phyloP scores from a whole-genome alignment of 1,284 basidiomycete species.

The Paramarasmius palmivorus region DNA sequence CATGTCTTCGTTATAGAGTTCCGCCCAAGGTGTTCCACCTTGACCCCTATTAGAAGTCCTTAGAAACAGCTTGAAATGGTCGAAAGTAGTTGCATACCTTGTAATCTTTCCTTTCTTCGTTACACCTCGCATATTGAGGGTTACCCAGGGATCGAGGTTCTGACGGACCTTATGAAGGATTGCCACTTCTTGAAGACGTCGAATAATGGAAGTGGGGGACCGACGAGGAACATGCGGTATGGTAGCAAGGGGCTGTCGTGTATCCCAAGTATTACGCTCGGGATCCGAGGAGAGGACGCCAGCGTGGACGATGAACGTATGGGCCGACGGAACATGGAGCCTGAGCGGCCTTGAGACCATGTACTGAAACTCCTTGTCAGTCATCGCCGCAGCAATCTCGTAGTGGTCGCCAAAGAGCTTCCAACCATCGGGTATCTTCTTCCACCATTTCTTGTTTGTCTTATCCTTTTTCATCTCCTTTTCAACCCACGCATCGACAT shows the following conservation, averaged over 20 bases:
- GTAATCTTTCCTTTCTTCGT: slow-evolving; percentile 49
- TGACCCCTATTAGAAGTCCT: slow-evolving; percentile 30
- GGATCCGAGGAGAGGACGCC: slow-evolving; percentile 79
- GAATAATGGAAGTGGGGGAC: slow-evolving; percentile 29
- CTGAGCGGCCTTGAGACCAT: slow-evolving; percentile 70
- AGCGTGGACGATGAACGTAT: slow-evolving; percentile 81
- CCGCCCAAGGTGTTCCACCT: slow-evolving; percentile 71
- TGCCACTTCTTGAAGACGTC: slow-evolving; percentile 56
- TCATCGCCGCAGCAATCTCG: slow-evolving; percentile 66
- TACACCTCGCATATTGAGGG: slow-evolving; percentile 78
- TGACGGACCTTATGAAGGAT: slow-evolving; percentile 68
- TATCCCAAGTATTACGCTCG: slow-evolving; percentile 42
- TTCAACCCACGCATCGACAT: slow-evolving; percentile 45
- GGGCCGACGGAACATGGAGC: slow-evolving; percentile 75
- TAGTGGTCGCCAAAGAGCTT: slow-evolving; percentile 77
- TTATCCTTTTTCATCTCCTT: slow-evolving; percentile 34
- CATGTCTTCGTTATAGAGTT: slow-evolving; percentile 76
- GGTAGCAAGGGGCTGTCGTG: slow-evolving; percentile 66
- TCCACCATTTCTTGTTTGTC: slow-evolving; percentile 49
- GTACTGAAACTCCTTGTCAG: slow-evolving; percentile 62
- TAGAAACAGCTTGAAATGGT: not conserved
- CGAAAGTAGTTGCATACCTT: slow-evolving; percentile 31
- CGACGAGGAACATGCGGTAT: slow-evolving; percentile 40
- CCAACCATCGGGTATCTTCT: slow-evolving; percentile 64
- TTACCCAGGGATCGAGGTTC: slow-evolving; percentile 73